Evolutionary conservation across 768 basidiomycete genomes (phyloP).

Genomic region (Trametes sanguinea): DNA sequence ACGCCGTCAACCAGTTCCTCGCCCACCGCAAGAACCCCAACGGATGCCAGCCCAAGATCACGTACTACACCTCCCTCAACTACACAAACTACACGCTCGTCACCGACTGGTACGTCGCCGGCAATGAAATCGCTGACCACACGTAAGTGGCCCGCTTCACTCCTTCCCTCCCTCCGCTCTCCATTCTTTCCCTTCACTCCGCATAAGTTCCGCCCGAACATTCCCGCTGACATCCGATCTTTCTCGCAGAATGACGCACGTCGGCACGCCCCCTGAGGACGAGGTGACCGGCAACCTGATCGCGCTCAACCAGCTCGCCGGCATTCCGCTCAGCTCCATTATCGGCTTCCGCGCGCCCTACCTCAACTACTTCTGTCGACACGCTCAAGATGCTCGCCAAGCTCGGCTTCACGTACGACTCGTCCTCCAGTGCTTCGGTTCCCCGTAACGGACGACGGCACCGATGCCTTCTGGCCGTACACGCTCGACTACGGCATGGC

Average conservation of each 20-base stretch:
- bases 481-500: slow-evolving; percentile 79
- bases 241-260: slow-evolving; percentile 69
- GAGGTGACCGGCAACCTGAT: slow-evolving; percentile 81
- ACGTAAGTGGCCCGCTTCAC: slow-evolving; percentile 13
- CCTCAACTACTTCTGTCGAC: slow-evolving; percentile 62
- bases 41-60: slow-evolving; percentile 73
- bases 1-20: slow-evolving; percentile 74
- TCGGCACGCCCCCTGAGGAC: slow-evolving; percentile 57
- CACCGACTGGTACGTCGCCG: slow-evolving; percentile 79
- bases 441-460: slow-evolving; percentile 63
- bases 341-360: slow-evolving; percentile 78
- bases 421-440: slow-evolving; percentile 59
- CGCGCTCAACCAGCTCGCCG: slow-evolving; percentile 75
- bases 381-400: slow-evolving; percentile 59
- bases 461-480: slow-evolving; percentile 85
- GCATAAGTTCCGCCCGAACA: background rate
- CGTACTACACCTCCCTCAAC: slow-evolving; percentile 69
- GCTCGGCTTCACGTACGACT: slow-evolving; percentile 73
- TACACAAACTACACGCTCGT: slow-evolving; percentile 80
- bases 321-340: slow-evolving; percentile 67
- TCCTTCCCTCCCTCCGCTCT: slow-evolving; percentile 8
- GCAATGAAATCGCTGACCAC: slow-evolving; percentile 69
- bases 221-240: slow-evolving; percentile 3
- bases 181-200: background rate
- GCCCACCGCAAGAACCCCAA: slow-evolving; percentile 76